Evolutionary conservation across 2,329 filamentous ascomycete genomes (phyloP), one percentile per base, ranked within the genome.

Genomic region (Arthroderma sp.): DNA sequence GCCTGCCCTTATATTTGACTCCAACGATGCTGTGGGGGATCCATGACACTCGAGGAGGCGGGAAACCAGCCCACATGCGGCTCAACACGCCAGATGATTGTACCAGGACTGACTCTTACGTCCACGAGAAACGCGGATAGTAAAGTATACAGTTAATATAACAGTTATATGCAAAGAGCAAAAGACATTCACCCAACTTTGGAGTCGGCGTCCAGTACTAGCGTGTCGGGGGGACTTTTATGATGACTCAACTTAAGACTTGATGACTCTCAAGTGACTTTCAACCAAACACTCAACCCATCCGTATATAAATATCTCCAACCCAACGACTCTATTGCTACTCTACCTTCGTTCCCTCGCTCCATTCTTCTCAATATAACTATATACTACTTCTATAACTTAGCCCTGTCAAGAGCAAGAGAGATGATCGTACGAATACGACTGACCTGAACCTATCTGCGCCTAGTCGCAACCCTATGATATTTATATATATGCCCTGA

Each of bases 381-480:
- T 47, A 47, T 25, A 25, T 23, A 6, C 23, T 47, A 19, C 25
- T 19, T 28, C 17, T 47, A 25, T 47, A 47, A 47, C 21, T 13
- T 15, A 47, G 13, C 41, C 5, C 41, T 23, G 9, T 13, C 53
- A 25, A 4, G 56, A 31, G 54, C 17, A 44, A n/a, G 53, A 55
- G 60, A 60, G 56, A 63, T 63, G 61, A 61, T 63, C n/a, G 55
- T 54, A 37, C 61, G 57, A 57, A 52, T 61, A 58, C 56, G 54
- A 55, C 56, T 4, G 47, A 51, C 23, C 39, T 61, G 52, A 60
- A 55, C 13, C 17, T 31, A 17, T 35, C 17, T 55, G 60, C 56
- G 60, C 56, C 37, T 21, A 23, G 52, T 35, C 28, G 56, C 56
- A 35, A n/a, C 21, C 49, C 9, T 43, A 28, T 31, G 44, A 39